phyloP scores from a whole-genome alignment of 495 filamentous ascomycete genomes.

The Podospora conica region DNA sequence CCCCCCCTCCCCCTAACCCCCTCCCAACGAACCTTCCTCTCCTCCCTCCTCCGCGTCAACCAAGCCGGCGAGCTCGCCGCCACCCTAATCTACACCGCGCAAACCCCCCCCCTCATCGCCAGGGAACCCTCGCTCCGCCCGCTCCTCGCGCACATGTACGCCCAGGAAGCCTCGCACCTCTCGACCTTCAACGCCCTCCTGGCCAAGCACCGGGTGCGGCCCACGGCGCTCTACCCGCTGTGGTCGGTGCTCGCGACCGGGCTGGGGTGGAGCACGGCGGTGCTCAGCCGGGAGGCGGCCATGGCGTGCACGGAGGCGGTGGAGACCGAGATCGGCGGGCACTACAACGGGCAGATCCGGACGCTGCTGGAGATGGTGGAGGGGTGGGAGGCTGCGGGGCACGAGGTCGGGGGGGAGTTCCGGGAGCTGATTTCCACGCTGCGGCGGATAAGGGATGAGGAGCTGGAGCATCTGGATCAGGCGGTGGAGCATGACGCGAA shows the following conservation, averaged over 20 bases:
- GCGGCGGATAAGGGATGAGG: conserved; percentile 85
- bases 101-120: conserved; percentile 65
- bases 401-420: conserved; percentile 74
- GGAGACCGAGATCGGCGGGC: conserved; percentile 93
- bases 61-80: conserved; percentile 87
- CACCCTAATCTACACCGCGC: conserved; percentile 76
- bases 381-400: conserved; percentile 56
- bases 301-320: conserved; percentile 99
- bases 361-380: conserved; percentile 72
- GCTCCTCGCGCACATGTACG: conserved; percentile 96
- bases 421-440: conserved; percentile 65
- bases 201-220: conserved; percentile 82
- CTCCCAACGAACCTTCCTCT: conserved; percentile 68
- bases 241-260: conserved; percentile 82
- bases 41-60: conserved; percentile 79
- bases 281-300: conserved; percentile 88
- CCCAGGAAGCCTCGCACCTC: conserved; percentile 87
- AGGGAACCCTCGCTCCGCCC: conserved; percentile 81
- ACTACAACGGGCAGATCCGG: conserved; percentile 91
- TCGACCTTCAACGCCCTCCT: conserved; percentile 77
- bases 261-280: conserved; percentile 80
- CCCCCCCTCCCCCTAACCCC: conserved; percentile 55
- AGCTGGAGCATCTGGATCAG: conserved; percentile 93
- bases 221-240: conserved; percentile 87
- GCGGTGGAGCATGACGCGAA: conserved; percentile 89